phyloP scores from a whole-genome alignment of 768 basidiomycete species.

The Obba rivulosa region DNA sequence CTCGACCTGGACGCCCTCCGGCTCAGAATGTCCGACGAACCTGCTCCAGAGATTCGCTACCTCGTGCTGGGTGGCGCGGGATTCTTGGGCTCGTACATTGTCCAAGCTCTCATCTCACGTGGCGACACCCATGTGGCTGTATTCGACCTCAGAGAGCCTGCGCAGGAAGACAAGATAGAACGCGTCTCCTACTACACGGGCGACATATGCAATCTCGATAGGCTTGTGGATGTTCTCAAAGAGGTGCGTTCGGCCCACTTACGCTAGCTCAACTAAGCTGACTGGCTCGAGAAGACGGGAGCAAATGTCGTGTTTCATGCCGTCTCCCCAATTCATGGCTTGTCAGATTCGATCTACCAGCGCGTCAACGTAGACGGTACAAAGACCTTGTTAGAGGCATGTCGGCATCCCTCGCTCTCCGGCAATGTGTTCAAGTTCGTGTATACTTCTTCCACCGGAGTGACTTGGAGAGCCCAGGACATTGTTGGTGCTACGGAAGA shows the following conservation, averaged over 20 bases:
- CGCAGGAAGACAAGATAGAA: neutral
- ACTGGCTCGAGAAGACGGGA: slow-evolving; percentile 27
- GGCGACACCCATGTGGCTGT: slow-evolving; percentile 36
- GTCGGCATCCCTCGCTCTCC: slow-evolving; percentile 3
- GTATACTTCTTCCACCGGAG: slow-evolving; percentile 43
- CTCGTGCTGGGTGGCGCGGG: slow-evolving; percentile 45
- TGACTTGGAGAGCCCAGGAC: slow-evolving; percentile 37
- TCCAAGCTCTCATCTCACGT: slow-evolving; percentile 35
- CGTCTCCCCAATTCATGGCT: slow-evolving; percentile 35
- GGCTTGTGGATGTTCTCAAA: neutral
- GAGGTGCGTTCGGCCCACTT: neutral
- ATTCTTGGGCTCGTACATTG: slow-evolving; percentile 40
- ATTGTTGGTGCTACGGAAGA: slow-evolving; percentile 41
- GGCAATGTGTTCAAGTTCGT: slow-evolving; percentile 39
- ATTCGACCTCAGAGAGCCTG: slow-evolving; percentile 29
- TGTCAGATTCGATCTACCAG: slow-evolving; percentile 29
- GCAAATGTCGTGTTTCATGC: slow-evolving; percentile 45
- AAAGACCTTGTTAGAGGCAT: slow-evolving; percentile 9
- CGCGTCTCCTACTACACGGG: slow-evolving; percentile 14
- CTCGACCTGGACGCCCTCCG: no score
- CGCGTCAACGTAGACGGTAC: slow-evolving; percentile 47
- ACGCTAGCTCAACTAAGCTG: neutral
- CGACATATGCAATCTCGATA: slow-evolving; percentile 26
- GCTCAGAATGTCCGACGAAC: no score
- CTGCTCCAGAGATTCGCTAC: slow-evolving; percentile 17